Conservation (phyloP, 2,329 filamentous ascomycete species). For the Fusarium redolens region DNA sequence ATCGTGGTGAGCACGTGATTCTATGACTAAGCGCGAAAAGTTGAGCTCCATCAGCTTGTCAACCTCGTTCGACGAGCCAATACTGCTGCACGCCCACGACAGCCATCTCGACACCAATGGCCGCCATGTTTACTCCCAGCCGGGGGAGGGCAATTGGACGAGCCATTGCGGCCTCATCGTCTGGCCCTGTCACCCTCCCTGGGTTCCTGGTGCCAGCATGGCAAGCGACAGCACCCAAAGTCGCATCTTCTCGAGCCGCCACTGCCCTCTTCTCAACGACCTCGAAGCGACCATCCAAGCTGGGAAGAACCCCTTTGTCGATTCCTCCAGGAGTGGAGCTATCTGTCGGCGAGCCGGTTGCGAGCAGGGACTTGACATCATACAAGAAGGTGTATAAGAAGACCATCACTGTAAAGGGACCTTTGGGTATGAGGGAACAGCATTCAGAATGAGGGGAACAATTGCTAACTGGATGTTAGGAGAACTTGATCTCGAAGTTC, state of each 20-base stretch:
- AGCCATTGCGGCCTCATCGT: constrained; percentile 58
- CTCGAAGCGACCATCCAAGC: constrained; percentile 76
- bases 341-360: constrained; percentile 70
- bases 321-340: constrained; percentile 88
- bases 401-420: constrained; percentile 81
- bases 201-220: constrained; percentile 80
- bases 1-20: constrained; percentile 43
- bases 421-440: constrained; percentile 69
- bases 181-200: constrained; percentile 67
- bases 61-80: constrained; percentile 24
- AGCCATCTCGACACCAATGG: constrained; percentile 47
- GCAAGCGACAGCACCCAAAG: constrained; percentile 55
- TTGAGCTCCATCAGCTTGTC: constrained; percentile 35
- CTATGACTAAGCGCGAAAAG: constrained; percentile 53
- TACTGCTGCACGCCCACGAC: constrained; percentile 34
- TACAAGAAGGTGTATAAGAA: constrained; percentile 72
- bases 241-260: constrained; percentile 54
- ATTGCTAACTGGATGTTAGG: constrained; percentile 60
- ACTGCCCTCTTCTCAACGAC: constrained; percentile 75
- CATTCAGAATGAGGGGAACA: background rate
- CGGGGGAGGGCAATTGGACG: constrained; percentile 70
- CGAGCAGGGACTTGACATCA: constrained; percentile 66
- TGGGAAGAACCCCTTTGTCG: constrained; percentile 83
- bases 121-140: constrained; percentile 72
- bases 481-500: constrained; percentile 81